phyloP scores from a whole-genome alignment of 2,329 filamentous ascomycete genomes.

The Colletotrichum sp. region DNA sequence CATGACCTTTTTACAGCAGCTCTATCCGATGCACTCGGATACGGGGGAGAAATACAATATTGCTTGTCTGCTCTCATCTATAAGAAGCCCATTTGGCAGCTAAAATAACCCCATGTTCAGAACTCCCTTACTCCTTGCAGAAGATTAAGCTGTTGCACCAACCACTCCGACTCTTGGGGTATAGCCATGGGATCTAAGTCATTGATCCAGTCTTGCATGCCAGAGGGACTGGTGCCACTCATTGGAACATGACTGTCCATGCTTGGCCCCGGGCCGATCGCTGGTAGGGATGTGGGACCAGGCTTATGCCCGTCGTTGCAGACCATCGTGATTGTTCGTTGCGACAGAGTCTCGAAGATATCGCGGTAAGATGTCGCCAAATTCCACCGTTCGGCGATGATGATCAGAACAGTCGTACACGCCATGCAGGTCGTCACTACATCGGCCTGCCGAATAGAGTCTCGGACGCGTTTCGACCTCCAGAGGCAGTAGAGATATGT shows the following conservation, averaged over 20 bases:
- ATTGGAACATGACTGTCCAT: background rate
- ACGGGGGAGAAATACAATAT: no score
- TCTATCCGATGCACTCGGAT: no score
- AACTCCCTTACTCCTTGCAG: slow-evolving; percentile 19
- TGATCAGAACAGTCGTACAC: slow-evolving; percentile 37
- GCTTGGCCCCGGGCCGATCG: background rate
- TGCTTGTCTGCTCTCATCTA: no score
- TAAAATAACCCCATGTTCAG: no score
- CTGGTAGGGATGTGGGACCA: background rate
- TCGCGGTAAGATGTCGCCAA: slow-evolving; percentile 35
- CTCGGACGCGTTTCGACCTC: background rate
- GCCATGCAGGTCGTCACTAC: slow-evolving; percentile 38
- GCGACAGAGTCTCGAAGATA: slow-evolving; percentile 34
- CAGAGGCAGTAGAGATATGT: slow-evolving; percentile 34
- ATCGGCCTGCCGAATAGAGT: slow-evolving; percentile 1
- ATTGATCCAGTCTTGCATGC: slow-evolving; percentile 25
- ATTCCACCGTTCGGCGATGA: slow-evolving; percentile 39
- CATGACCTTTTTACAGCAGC: no score
- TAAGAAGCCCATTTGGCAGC: no score
- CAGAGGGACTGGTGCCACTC: background rate
- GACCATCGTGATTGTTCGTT: slow-evolving; percentile 31
- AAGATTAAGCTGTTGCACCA: slow-evolving; percentile 22
- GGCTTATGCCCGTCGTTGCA: slow-evolving; percentile 14
- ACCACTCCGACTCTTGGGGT: slow-evolving; percentile 24
- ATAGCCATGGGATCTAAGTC: slow-evolving; percentile 22